phyloP scores from a whole-genome alignment of 371 early-diverging fungal species.

The Phascolomyces articulosus region DNA sequence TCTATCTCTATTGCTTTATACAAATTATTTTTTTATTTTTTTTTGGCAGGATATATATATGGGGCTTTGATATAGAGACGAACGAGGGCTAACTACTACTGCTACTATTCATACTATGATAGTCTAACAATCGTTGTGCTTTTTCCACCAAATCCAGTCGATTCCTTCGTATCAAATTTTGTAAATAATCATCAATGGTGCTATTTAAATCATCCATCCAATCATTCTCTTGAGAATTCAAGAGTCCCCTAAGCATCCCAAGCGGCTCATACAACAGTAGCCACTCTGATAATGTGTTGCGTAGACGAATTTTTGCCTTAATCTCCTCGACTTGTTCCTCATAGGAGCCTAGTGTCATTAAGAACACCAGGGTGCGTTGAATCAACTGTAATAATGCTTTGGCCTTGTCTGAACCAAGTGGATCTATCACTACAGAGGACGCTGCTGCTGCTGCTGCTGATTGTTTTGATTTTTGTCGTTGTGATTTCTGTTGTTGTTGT shows the following conservation, averaged over 20 bases:
- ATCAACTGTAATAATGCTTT: background rate
- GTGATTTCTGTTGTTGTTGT: background rate
- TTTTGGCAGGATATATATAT: too few species aligned
- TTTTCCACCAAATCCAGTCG: background rate
- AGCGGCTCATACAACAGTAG: constrained; percentile 32
- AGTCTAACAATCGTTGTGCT: background rate
- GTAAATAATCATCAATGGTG: background rate
- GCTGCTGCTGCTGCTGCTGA: background rate
- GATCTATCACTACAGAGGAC: too few species aligned
- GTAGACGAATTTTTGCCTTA: constrained; percentile 16
- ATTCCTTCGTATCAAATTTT: background rate
- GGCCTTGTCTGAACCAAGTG: background rate
- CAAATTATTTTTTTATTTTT: too few species aligned
- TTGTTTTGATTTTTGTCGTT: too few species aligned
- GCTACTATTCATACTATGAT: background rate
- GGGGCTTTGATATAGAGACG: too few species aligned
- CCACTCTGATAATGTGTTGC: constrained; percentile 13
- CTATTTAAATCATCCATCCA: constrained; percentile 1
- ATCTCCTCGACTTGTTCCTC: constrained; percentile 4
- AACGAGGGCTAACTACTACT: too few species aligned
- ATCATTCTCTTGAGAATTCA: constrained; percentile 1
- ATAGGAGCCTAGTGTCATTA: background rate
- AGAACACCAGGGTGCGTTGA: background rate
- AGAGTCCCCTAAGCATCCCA: constrained; percentile 13
- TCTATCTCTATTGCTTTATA: too few species aligned